Evolutionary conservation across 768 basidiomycete genomes (phyloP).

Genomic region (Astraeus odoratus): DNA sequence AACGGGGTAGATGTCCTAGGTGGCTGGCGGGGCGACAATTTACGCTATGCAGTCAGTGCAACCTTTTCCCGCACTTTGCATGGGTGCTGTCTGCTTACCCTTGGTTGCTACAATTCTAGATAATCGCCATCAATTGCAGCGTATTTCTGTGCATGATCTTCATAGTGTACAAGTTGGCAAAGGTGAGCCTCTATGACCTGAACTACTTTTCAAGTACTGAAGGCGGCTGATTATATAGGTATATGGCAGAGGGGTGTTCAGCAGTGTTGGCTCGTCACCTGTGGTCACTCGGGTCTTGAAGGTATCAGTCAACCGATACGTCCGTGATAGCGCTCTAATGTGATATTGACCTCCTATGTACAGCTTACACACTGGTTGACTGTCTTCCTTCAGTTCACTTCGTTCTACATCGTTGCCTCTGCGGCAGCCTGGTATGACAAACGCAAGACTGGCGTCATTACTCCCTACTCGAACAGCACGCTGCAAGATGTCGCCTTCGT

Average conservation of each 20-base stretch:
- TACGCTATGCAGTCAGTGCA: slow-evolving; percentile 28
- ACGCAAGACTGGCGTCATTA: slow-evolving; percentile 30
- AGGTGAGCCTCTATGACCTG: slow-evolving; percentile 20
- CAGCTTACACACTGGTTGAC: slow-evolving; percentile 46
- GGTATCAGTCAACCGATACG: slow-evolving; percentile 21
- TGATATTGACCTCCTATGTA: background rate
- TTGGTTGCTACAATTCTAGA: slow-evolving; percentile 21
- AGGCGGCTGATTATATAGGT: slow-evolving; percentile 20
- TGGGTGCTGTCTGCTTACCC: background rate
- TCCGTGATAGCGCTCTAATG: background rate
- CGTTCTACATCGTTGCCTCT: slow-evolving; percentile 43
- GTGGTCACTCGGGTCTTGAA: slow-evolving; percentile 41
- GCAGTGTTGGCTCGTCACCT: slow-evolving; percentile 42
- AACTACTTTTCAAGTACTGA: background rate
- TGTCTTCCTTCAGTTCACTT: slow-evolving; percentile 40
- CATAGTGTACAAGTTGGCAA: slow-evolving; percentile 38
- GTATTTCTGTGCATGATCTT: slow-evolving; percentile 31
- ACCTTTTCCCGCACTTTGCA: background rate
- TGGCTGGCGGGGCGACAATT: slow-evolving; percentile 33
- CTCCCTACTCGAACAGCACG: slow-evolving; percentile 26
- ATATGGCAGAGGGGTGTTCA: slow-evolving; percentile 40
- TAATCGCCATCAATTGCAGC: slow-evolving; percentile 33
- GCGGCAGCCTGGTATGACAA: slow-evolving; percentile 46
- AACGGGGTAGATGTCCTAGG: slow-evolving; percentile 34
- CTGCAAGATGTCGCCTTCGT: slow-evolving; percentile 38